A percentile compares a stretch with the other conserved stretches of the same genome.
These are phyloP conservation scores for Calonectria henricotiae DNA, from an alignment of 2,329 filamentous ascomycete species.

Conservation along the genomic window DNA sequence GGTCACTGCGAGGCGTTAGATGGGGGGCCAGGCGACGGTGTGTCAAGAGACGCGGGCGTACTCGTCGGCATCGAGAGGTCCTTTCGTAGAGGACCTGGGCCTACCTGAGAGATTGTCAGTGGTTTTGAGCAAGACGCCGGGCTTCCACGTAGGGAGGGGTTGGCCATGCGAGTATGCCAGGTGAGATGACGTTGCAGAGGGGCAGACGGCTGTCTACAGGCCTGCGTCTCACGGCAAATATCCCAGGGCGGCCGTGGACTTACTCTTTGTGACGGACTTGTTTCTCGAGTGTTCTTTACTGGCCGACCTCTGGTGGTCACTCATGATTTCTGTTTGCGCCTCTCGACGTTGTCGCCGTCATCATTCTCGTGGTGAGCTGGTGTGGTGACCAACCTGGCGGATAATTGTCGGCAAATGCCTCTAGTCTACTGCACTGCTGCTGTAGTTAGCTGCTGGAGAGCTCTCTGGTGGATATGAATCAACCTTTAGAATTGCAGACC, in stretches of 20 bases:
- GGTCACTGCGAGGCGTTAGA: conserved; percentile 48
- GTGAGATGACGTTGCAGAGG: conserved; percentile 31
- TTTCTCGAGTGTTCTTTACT: conserved; percentile 58
- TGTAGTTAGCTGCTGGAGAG: not conserved
- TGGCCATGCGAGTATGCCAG: conserved; percentile 19
- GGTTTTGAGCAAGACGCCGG: not conserved
- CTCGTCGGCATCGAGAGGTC: conserved; percentile 84
- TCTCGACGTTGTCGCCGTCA: conserved; percentile 36
- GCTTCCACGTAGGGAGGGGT: not conserved
- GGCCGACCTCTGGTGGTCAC: conserved; percentile 51
- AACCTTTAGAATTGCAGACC: no score
- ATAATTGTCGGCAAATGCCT: conserved; percentile 47
- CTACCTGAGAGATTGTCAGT: conserved; percentile 63
- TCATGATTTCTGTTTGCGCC: conserved; percentile 48
- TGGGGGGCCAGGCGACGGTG: not conserved
- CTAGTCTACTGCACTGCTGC: not conserved
- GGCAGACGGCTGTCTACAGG: not conserved
- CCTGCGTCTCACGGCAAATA: not conserved
- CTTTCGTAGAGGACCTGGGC: conserved; percentile 81
- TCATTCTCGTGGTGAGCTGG: conserved; percentile 31
- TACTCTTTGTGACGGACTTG: conserved; percentile 60
- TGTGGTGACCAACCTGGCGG: conserved; percentile 39
- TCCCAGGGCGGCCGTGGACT: conserved; percentile 30
- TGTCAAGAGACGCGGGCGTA: conserved; percentile 62
- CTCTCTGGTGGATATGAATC: no score